Conservation (phyloP, 129 eudicot species). For the Ambrosia trifida region DNA sequence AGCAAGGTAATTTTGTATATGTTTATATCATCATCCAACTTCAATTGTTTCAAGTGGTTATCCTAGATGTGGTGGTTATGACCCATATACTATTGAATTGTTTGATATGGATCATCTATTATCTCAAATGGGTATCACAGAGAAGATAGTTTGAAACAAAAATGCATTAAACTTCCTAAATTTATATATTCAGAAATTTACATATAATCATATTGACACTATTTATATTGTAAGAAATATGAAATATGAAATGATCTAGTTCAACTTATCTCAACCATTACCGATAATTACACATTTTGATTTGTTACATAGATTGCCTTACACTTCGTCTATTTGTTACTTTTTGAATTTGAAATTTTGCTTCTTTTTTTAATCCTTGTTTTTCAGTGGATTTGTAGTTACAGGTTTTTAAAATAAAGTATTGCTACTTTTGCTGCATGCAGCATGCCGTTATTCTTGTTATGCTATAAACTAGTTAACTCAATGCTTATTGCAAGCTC, state of each 20-base stretch:
- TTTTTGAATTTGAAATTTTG: background rate
- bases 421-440: background rate
- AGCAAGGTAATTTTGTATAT: slow-evolving; percentile 56
- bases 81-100: background rate
- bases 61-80: background rate
- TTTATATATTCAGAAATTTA: background rate
- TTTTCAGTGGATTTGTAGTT: background rate
- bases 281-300: background rate
- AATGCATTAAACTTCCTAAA: background rate
- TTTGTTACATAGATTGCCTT: background rate
- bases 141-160: background rate
- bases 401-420: background rate
- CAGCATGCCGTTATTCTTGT: background rate
- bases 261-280: background rate
- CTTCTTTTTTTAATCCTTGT: background rate
- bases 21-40: background rate
- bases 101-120: background rate
- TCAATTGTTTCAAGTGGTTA: background rate
- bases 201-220: background rate
- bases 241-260: background rate
- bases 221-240: background rate
- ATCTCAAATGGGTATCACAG: background rate
- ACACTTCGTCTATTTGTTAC: background rate
- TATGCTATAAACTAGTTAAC: background rate
- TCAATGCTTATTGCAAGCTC: background rate